A percentile compares a stretch with the other conserved stretches of the same genome.
Conservation (phyloP, 768 basidiomycete genomes). For the Mycena epipterygia region DNA sequence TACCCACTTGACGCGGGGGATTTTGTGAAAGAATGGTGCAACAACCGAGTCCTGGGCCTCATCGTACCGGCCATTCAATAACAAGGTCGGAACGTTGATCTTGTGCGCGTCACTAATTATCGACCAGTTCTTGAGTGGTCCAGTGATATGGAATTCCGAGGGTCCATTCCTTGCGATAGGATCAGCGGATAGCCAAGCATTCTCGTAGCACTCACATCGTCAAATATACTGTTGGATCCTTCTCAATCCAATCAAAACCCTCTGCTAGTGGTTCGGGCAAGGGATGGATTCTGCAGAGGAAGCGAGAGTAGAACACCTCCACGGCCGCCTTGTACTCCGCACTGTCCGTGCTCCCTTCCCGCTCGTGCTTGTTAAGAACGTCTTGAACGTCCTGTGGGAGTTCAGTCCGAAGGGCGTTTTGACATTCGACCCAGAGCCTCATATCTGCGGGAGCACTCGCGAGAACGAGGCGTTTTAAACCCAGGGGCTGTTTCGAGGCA, state of each 20-base stretch:
- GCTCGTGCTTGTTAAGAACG: slow-evolving; percentile 45
- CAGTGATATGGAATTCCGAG: slow-evolving; percentile 45
- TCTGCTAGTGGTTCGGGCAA: slow-evolving; percentile 43
- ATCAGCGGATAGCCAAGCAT: background rate
- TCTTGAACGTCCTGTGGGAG: slow-evolving; percentile 51
- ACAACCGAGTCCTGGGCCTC: slow-evolving; percentile 49
- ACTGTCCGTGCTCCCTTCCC: slow-evolving; percentile 43
- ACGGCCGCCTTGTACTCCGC: slow-evolving; percentile 49
- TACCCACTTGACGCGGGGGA: slow-evolving; percentile 52
- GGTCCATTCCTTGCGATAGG: slow-evolving; percentile 28
- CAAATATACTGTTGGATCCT: slow-evolving; percentile 53
- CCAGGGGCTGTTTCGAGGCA: slow-evolving; percentile 55
- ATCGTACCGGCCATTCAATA: slow-evolving; percentile 54
- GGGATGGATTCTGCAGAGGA: slow-evolving; percentile 43
- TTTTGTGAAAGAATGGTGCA: slow-evolving; percentile 48
- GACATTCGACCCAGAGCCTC: slow-evolving; percentile 52
- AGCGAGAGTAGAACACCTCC: slow-evolving; percentile 42
- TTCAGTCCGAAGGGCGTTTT: slow-evolving; percentile 39
- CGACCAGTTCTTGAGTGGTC: slow-evolving; percentile 52
- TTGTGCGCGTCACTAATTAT: slow-evolving; percentile 49
- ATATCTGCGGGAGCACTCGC: slow-evolving; percentile 60
- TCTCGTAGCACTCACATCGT: slow-evolving; percentile 43
- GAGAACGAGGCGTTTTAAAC: slow-evolving; percentile 62
- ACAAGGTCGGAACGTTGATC: slow-evolving; percentile 49
- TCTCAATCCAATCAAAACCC: slow-evolving; percentile 39